Percentiles rank a stretch among this genome's conserved stretches.
Conservation (phyloP, 2,329 filamentous ascomycete species). For the Dendrostoma leiphaemia region DNA sequence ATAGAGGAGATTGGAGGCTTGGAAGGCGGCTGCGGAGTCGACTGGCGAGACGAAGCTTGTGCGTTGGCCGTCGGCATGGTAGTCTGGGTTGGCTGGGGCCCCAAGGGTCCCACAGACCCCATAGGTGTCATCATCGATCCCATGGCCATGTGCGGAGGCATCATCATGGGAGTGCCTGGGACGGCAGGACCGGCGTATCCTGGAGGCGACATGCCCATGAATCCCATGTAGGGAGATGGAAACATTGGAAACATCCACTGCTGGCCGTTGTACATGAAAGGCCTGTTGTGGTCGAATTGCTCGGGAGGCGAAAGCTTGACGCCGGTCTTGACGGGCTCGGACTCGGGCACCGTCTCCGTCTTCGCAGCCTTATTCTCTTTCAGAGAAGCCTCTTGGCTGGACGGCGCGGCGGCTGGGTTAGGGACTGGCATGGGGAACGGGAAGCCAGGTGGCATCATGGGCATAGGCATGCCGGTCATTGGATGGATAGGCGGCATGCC, state of each 20-base stretch:
- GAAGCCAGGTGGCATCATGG: conserved; percentile 32
- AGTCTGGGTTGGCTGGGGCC: background rate
- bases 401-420: conserved; percentile 9
- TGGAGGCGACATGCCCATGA: conserved; percentile 15
- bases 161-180: conserved; percentile 23
- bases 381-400: conserved; percentile 10
- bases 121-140: conserved; percentile 18
- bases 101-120: conserved; percentile 5
- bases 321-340: conserved; percentile 30
- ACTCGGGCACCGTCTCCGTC: background rate
- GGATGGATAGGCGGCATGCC: conserved; percentile 30
- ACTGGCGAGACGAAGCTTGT: conserved; percentile 19
- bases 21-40: conserved; percentile 24
- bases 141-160: conserved; percentile 22
- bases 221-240: conserved; percentile 22
- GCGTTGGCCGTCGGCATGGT: conserved; percentile 6
- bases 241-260: conserved; percentile 39
- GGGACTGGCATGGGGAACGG: conserved; percentile 20
- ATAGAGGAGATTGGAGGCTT: conserved; percentile 56
- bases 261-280: conserved; percentile 45
- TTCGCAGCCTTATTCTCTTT: conserved; percentile 26
- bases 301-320: conserved; percentile 39
- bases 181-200: conserved; percentile 16
- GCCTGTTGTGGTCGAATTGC: conserved; percentile 44
- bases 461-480: conserved; percentile 39